These are phyloP conservation scores for Globisporangium nagaii DNA, from an alignment of 352 stramenopile genomes.

Conservation along the genomic window DNA sequence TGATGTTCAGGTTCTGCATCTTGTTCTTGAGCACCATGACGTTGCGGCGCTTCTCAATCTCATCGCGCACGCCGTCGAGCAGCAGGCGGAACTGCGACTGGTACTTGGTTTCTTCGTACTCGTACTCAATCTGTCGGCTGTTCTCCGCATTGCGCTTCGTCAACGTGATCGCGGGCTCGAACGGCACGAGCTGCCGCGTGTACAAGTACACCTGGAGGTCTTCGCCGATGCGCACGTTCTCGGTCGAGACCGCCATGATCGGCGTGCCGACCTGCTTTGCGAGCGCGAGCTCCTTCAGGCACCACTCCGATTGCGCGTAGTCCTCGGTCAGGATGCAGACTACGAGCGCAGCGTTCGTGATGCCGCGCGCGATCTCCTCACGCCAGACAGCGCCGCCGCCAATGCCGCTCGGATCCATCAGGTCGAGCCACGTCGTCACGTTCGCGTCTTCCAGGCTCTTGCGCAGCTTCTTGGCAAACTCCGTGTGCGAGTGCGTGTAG, in stretches of 20 bases:
- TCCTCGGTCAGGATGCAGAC: slow-evolving; percentile 78
- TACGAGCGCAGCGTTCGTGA: slow-evolving; percentile 70
- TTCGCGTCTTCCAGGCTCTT: slow-evolving; percentile 63
- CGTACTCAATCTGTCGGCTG: slow-evolving; percentile 67
- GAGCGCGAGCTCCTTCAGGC: slow-evolving; percentile 75
- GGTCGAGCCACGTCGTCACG: slow-evolving; percentile 81
- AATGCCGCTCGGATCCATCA: slow-evolving; percentile 84
- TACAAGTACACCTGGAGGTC: slow-evolving; percentile 83
- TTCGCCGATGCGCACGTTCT: slow-evolving; percentile 59
- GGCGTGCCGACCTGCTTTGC: slow-evolving; percentile 78
- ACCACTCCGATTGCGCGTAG: slow-evolving; percentile 78
- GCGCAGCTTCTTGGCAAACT: slow-evolving; percentile 79
- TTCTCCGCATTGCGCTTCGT: slow-evolving; percentile 50
- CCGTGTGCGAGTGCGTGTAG: slow-evolving; percentile 79
- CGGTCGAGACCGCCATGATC: slow-evolving; percentile 68
- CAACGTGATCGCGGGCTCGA: slow-evolving; percentile 57
- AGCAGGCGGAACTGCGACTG: slow-evolving; percentile 69
- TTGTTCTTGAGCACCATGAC: slow-evolving; percentile 37
- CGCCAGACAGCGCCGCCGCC: slow-evolving; percentile 76
- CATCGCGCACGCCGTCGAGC: slow-evolving; percentile 74
- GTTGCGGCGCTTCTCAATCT: slow-evolving; percentile 73
- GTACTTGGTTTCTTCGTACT: slow-evolving; percentile 70
- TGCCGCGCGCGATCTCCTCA: slow-evolving; percentile 74
- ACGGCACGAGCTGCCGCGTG: slow-evolving; percentile 75
- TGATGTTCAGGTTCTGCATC: slow-evolving; percentile 15